Evolutionary conservation across 78 protist genomes (phyloP), one percentile per base, ranked within the genome.

Genomic region (Isochrysis galbana): DNA sequence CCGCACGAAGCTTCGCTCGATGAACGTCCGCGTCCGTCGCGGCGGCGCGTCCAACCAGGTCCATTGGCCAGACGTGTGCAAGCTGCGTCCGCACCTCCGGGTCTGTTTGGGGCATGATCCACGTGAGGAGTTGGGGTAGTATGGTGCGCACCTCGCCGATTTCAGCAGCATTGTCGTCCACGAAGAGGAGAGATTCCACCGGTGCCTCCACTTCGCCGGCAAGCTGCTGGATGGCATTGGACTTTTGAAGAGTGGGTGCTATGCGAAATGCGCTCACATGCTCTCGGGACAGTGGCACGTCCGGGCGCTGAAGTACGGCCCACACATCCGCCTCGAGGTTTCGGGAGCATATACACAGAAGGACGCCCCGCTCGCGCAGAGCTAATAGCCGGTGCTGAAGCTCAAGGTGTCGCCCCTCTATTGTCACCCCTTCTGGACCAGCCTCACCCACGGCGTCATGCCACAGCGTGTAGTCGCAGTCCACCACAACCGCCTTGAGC

Each of bases 391-490:
- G 44, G 29, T 14, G n/a, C 26, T 77, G 84, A 23, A 77, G 84
- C 84, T 36, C 84, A 46, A 34, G 84, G 84, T 77, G 84, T 22
- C 47, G 84, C 32, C 48, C 47, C 84, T 77, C 84, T 41, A 11
- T 39, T 17, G 2, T 19, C 34, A 77, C 84, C 29, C 84, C 84
- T 17, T 19, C 32, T 2, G 46, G 34, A 0, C 84, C 84, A 41
- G 46, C 84, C 84, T 77, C 84, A 29, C 84, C 84, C 29, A 77
- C 46, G 34, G 84, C 84, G 84, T 39, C 26, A 4, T 39, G 19
- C 87, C 87, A 78, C 34, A 78, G 87, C 51, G 87, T 78, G 87
- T 78, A 42, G 51, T 78, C 87, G 87, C 87, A 78, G 87, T 78
- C 87, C 26, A 78, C 38, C 36, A 42, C 87, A 34, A 78, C 36